A percentile compares a stretch with the other conserved stretches of the same genome.
These are phyloP conservation scores for Marsdenia floribunda DNA, from an alignment of 257 asterid genomes.

Conservation along the genomic window DNA sequence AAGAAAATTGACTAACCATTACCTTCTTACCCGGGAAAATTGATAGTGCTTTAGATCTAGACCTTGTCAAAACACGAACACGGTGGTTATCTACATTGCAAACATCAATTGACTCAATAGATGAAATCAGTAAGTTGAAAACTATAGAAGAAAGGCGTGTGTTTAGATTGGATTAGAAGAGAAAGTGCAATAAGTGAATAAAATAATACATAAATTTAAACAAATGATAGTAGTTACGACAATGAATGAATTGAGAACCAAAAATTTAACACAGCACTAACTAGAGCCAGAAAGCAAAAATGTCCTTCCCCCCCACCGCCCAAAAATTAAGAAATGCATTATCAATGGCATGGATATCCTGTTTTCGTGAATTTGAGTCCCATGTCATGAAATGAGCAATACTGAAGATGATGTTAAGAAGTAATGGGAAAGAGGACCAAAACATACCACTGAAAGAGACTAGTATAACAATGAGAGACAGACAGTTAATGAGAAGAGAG, in stretches of 20 bases:
- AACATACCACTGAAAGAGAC: neutral
- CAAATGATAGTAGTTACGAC: neutral
- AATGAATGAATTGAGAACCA: neutral
- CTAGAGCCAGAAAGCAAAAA: neutral
- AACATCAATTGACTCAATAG: slow-evolving; percentile 4
- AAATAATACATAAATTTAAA: neutral
- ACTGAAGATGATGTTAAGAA: neutral
- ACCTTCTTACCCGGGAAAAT: slow-evolving; percentile 98
- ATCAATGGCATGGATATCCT: neutral
- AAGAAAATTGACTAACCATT: slow-evolving; percentile 37
- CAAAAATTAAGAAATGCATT: neutral
- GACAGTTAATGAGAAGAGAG: neutral
- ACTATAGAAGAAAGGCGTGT: neutral
- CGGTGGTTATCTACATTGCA: slow-evolving; percentile 62
- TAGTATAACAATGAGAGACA: neutral
- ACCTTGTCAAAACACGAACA: slow-evolving; percentile 78
- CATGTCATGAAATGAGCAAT: neutral
- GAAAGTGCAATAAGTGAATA: neutral
- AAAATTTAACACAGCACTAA: neutral
- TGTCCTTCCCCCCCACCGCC: too few species aligned
- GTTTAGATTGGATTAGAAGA: neutral
- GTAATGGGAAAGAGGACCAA: neutral
- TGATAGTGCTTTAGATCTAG: slow-evolving; percentile 62
- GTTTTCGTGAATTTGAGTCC: neutral
- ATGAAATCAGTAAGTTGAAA: neutral